Evolutionary conservation across 768 basidiomycete genomes (phyloP), one percentile per base, ranked within the genome.

Genomic region (Mycena belliarum): DNA sequence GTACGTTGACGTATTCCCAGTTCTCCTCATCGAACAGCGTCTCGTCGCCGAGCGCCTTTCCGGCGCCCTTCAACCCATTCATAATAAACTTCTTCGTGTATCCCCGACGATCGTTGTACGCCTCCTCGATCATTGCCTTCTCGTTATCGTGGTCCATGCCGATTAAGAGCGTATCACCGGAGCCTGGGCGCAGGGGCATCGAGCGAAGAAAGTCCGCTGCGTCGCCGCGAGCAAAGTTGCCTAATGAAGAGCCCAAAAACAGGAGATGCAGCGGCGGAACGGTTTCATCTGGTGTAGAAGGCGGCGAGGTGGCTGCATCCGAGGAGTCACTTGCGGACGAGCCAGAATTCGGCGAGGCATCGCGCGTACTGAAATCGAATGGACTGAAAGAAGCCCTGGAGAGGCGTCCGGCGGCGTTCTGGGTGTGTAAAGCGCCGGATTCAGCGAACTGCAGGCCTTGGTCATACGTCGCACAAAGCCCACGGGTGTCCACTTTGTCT

Each of bases 401-500:
- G n/a, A 57, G 46, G 21, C 58, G 55, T 52, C 50, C 44, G 52
- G 51, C 21, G 59, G 53, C 52, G 47, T 55, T 65, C 14, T 52
- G 60, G 18, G 60, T 55, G 33, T 75, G 66, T 25, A 91, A 72
- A 20, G 85, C 87, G 11, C 88, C 88, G 43, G 84, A 77, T 40
- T 82, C 73, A 52, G 95, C 79, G 68, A 89, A 94, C 57, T 86
- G 86, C 40, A 98, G 76, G 2, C 95, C 95, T 28, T 89, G 88
- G 48, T 96, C 87, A 70, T 93, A 98, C 4, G 93, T 96, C 23
- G 93, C 96, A 70, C 91, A 91, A 63, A 98, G 81, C 21, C 95
- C 97, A 56, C 86, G 87, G 37, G 85, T 86, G 2, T 82, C 76
- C 32, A 98, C 86, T 66, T 91, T 93, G 47, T 87, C 91, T 25